phyloP scores from a whole-genome alignment of 257 asterid genomes.

The Nicotiana paniculata region DNA sequence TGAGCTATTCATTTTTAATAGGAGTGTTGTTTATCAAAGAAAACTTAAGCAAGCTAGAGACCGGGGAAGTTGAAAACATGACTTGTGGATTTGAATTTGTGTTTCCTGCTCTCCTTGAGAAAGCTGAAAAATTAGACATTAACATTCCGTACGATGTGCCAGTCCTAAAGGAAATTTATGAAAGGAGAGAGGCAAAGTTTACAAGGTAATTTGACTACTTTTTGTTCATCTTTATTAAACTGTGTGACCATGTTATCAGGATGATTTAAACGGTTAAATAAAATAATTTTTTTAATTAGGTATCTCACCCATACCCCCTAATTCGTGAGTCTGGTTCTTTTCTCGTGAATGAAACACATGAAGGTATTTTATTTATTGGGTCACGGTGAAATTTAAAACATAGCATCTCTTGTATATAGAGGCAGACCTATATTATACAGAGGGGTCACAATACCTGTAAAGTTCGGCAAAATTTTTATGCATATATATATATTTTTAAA shows the following conservation, averaged over 20 bases:
- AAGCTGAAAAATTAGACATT: not conserved
- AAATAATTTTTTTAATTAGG: too few relatives aligned
- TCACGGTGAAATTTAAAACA: too few relatives aligned
- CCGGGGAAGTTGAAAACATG: conserved; percentile 23
- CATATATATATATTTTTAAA: too few relatives aligned
- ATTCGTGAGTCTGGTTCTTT: too few relatives aligned
- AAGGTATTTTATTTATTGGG: too few relatives aligned
- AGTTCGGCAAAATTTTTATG: too few relatives aligned
- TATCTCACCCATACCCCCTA: too few relatives aligned
- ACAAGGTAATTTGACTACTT: conserved; percentile 10
- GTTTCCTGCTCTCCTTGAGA: not conserved
- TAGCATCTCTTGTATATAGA: too few relatives aligned
- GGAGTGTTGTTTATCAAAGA: conserved; percentile 33
- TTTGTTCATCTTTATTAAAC: not conserved
- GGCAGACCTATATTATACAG: too few relatives aligned
- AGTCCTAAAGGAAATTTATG: not conserved
- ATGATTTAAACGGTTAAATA: too few relatives aligned
- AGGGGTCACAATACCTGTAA: too few relatives aligned
- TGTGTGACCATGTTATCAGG: not conserved
- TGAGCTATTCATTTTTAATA: not conserved
- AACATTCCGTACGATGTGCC: not conserved
- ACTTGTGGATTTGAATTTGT: conserved; percentile 41
- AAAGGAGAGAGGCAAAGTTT: conserved; percentile 7
- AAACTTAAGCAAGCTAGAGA: conserved; percentile 20
- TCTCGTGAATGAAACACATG: too few relatives aligned